Evolutionary conservation across 257 asterid species (phyloP).

Genomic region (Ilex aquifolium): DNA sequence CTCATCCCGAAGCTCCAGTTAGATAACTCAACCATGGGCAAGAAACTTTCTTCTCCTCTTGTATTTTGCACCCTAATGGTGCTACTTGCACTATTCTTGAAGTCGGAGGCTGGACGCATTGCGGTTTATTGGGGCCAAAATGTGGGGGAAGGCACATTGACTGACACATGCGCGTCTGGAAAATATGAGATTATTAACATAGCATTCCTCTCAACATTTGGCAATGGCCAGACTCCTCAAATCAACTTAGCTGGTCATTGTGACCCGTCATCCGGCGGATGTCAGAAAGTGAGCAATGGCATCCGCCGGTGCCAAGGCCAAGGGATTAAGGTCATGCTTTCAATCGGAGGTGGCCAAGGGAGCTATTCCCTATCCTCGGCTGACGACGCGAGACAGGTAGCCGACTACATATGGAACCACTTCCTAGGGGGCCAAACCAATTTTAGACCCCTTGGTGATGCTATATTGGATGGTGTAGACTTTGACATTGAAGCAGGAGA

Average conservation of each 20-base stretch:
- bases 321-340: constrained; percentile 9
- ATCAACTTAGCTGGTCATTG: constrained; percentile 12
- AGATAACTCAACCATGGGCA: too few species aligned
- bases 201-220: constrained; percentile 11
- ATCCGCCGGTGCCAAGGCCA: constrained; percentile 2
- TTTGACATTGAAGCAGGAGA: constrained; percentile 10
- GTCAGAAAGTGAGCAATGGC: constrained; percentile 1
- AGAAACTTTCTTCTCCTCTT: too few species aligned
- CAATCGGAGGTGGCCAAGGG: background rate
- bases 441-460: background rate
- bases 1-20: too few species aligned
- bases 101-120: constrained; percentile 1
- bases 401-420: constrained; percentile 10
- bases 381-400: constrained; percentile 6
- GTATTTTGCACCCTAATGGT: too few species aligned
- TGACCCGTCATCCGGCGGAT: constrained; percentile 1
- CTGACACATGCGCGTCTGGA: background rate
- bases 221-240: constrained; percentile 10
- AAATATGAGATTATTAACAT: constrained; percentile 5
- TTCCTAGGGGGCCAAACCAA: constrained; percentile 1
- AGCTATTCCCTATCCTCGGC: too few species aligned
- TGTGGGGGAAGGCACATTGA: background rate
- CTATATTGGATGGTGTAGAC: constrained; percentile 4
- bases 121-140: constrained; percentile 14
- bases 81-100: background rate